Evolutionary conservation across 805 yeast genomes (phyloP).

Genomic region (Cyberlindnera mississippiensis): DNA sequence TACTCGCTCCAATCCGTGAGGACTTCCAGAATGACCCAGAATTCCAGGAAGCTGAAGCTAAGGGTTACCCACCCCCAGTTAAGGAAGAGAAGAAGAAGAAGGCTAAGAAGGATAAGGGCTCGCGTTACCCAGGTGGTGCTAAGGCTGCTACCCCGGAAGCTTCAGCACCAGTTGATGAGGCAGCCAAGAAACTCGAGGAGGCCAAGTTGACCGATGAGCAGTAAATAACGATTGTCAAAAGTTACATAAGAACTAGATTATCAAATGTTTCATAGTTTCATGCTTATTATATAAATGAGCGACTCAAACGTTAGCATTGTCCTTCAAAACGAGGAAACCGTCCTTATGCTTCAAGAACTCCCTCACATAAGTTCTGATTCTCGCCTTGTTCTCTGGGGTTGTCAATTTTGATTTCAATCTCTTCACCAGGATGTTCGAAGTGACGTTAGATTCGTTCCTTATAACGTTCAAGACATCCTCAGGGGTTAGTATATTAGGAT

Average conservation of each 20-base stretch:
- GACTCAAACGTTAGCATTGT: not conserved
- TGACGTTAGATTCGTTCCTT: constrained; percentile 37
- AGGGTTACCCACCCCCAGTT: constrained; percentile 81
- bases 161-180: constrained; percentile 27
- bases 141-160: constrained; percentile 27
- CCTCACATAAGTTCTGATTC: constrained; percentile 55
- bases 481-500: constrained; percentile 43
- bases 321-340: constrained; percentile 28
- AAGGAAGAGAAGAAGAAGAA: constrained; percentile 61
- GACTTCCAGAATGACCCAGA: constrained; percentile 59
- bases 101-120: constrained; percentile 82
- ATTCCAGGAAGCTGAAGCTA: constrained; percentile 66
- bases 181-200: constrained; percentile 37
- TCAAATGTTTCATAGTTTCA: not conserved
- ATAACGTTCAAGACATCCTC: constrained; percentile 69
- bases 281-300: not conserved
- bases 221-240: not conserved
- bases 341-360: constrained; percentile 49
- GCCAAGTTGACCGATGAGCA: constrained; percentile 32
- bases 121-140: constrained; percentile 76
- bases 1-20: constrained; percentile 81
- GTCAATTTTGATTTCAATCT: constrained; percentile 59
- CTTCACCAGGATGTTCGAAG: constrained; percentile 60
- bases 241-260: too few relatives aligned
- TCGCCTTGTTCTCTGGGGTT: constrained; percentile 59